phyloP scores from a whole-genome alignment of 2,329 filamentous ascomycete species.

The Sporothrix globosa region DNA sequence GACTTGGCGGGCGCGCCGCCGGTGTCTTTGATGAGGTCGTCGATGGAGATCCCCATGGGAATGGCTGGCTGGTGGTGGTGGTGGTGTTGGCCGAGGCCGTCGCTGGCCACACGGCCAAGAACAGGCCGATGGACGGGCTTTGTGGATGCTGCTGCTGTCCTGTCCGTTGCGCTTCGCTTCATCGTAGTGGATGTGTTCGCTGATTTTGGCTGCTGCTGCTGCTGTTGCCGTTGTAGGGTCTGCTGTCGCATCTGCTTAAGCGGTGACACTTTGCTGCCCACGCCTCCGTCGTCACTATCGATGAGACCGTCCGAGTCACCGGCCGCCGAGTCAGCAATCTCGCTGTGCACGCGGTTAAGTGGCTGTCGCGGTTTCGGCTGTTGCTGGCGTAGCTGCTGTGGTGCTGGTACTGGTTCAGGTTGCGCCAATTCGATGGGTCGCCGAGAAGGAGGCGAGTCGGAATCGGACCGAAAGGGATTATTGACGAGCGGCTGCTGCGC shows the following conservation, averaged over 20 bases:
- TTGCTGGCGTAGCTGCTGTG: constrained; percentile 46
- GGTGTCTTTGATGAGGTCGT: constrained; percentile 34
- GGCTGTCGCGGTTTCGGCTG: constrained; percentile 26
- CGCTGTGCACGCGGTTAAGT: constrained; percentile 45
- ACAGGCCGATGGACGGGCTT: constrained; percentile 17
- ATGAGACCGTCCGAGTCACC: constrained; percentile 37
- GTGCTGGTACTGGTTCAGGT: neutral
- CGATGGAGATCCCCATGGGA: constrained; percentile 32
- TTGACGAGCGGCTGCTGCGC: neutral
- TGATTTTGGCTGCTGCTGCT: constrained; percentile 31
- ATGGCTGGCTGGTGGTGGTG: constrained; percentile 27
- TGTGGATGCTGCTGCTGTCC: constrained; percentile 30
- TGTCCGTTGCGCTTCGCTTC: constrained; percentile 40
- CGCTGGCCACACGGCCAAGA: constrained; percentile 32
- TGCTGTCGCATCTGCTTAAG: constrained; percentile 27
- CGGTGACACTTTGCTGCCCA: constrained; percentile 15
- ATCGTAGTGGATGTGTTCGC: constrained; percentile 30
- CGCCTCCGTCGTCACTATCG: constrained; percentile 36
- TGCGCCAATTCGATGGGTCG: neutral
- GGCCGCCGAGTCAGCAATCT: constrained; percentile 50
- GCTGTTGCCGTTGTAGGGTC: neutral
- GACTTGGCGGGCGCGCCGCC: constrained; percentile 17
- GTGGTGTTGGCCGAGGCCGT: constrained; percentile 33
- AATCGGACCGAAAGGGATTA: constrained; percentile 14
- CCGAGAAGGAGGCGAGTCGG: neutral